phyloP scores from a whole-genome alignment of 768 basidiomycete species.

The Lactarius vividus region DNA sequence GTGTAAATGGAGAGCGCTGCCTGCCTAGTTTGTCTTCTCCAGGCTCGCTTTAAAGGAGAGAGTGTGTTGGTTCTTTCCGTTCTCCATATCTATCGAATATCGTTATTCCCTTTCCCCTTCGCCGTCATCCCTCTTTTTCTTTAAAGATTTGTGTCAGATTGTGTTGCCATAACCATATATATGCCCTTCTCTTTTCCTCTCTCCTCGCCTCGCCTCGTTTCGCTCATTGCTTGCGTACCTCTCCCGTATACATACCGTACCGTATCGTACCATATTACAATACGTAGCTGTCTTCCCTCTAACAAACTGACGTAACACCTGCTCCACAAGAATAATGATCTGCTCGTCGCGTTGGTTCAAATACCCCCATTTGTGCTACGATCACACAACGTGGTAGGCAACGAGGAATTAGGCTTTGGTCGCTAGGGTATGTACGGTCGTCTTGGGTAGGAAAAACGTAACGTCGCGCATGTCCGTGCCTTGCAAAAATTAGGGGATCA shows the following conservation, averaged over 20 bases:
- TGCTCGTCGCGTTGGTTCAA: neutral
- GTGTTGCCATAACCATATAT: conserved; percentile 18
- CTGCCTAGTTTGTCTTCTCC: conserved; percentile 10
- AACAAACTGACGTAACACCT: conserved; percentile 9
- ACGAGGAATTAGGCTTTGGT: neutral
- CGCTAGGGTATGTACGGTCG: neutral
- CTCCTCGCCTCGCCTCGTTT: conserved; percentile 13
- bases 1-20: conserved; percentile 19
- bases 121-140: conserved; percentile 6
- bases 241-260: conserved; percentile 18
- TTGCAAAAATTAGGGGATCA: too few species aligned
- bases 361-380: neutral
- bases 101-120: conserved; percentile 25
- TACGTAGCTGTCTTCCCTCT: conserved; percentile 21
- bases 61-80: conserved; percentile 22
- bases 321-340: neutral
- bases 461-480: too few species aligned
- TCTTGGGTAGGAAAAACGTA: neutral
- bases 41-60: conserved; percentile 15
- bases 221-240: conserved; percentile 17
- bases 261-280: conserved; percentile 25
- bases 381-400: too few species aligned
- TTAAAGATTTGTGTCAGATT: conserved; percentile 4
- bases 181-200: conserved; percentile 9
- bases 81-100: conserved; percentile 26